Base-by-base conservation (phyloP, 73 alveolate species). In the Breviolum minutum region DNA sequence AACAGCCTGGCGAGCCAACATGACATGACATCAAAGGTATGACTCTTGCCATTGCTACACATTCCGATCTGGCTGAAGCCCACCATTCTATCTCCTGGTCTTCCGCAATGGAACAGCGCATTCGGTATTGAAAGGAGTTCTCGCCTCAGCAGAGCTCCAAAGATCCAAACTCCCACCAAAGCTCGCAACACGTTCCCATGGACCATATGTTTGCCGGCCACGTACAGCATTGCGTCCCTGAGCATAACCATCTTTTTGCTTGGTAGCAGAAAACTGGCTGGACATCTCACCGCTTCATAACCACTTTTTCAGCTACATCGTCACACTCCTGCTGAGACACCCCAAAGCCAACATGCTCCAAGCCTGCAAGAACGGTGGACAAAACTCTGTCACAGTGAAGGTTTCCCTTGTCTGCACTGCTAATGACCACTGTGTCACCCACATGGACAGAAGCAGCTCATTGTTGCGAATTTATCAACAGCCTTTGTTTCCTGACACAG, bases 371-470 rank as follows among this genome's bases (percentile, higher is more conserved):
- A 0, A 70, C 60, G 63, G 20, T 22, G 1, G 40, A 32, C 76
- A 90, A 7, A 32, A 90, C 27, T 73, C 0, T 69, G 62, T 70
- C 68, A 1, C 86, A n/a, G 2, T 12, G 24, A 48, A 70, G 2
- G 0, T 12, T 48, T 3, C 87, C 32, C 4, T n/a, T 10, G 2
- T 12, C 19, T 4, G 63, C 91, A 20, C 61, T 68, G 20, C 71
- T 27, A 87, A 90, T 13, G 87, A 63, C 2, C 16, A 48, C 68
- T 24, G 96, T 90, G 96, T 90, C 96, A 24, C 69, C 96, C 30
- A 90, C 96, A 20, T 90, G 96, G 1, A 90, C 68, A 90, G 69
- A 90, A 12, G n/a, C 74, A 2, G 91, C 91, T 0, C 26, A 0
- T 73, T 82, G 91, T 22, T 7, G 8, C 0, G 16, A 2, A 6